These are phyloP conservation scores for Hypoxylon intermedium DNA, from an alignment of 495 filamentous ascomycete genomes.

Conservation along the genomic window DNA sequence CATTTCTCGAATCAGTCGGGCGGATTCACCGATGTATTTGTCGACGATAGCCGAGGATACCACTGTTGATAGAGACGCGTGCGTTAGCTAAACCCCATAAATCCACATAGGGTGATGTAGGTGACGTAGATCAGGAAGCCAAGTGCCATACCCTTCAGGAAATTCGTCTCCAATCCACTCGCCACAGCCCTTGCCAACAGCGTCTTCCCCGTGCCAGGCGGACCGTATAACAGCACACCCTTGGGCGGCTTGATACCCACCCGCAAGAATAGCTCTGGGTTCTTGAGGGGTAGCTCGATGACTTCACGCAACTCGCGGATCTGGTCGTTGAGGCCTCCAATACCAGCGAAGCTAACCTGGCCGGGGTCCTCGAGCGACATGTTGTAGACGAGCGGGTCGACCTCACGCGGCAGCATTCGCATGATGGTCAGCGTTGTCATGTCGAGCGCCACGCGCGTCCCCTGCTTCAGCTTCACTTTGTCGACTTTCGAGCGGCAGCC, in stretches of 20 bases:
- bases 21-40: too few relatives aligned
- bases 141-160: conserved; percentile 93
- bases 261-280: conserved; percentile 94
- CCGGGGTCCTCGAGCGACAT: conserved; percentile 99
- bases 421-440: conserved; percentile 99
- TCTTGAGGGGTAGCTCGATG: conserved; percentile 97
- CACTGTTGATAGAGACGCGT: too few relatives aligned
- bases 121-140: too few relatives aligned
- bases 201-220: conserved; percentile 97
- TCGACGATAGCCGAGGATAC: too few relatives aligned
- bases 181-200: conserved; percentile 93
- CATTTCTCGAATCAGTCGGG: too few relatives aligned
- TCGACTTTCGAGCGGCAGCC: conserved; percentile 98
- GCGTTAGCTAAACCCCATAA: too few relatives aligned
- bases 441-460: conserved; percentile 95
- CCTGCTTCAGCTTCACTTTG: conserved; percentile 95
- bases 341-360: conserved; percentile 97
- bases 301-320: conserved; percentile 98
- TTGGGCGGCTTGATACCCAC: conserved; percentile 99
- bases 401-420: conserved; percentile 98
- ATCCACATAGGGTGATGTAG: too few relatives aligned
- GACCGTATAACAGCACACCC: conserved; percentile 96
- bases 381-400: conserved; percentile 98
- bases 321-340: conserved; percentile 98
- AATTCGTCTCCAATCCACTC: conserved; percentile 97